These are phyloP conservation scores for Paecilomyces fulvus DNA, from an alignment of 2,329 filamentous ascomycete genomes.

Conservation along the genomic window DNA sequence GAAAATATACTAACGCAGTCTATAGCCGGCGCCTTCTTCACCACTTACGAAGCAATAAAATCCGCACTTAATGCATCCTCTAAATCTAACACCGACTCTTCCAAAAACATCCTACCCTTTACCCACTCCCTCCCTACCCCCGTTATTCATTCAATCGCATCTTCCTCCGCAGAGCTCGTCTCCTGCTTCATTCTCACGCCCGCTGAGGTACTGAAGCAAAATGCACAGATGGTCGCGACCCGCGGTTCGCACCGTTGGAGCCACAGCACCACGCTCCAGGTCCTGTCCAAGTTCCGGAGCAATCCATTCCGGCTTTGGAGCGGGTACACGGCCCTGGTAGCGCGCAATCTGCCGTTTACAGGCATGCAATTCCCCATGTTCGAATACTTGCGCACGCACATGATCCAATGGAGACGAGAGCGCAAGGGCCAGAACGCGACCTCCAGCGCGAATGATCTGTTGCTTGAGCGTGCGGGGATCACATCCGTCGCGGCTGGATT, in stretches of 20 bases:
- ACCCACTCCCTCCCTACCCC: conserved; percentile 52
- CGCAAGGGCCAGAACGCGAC: conserved; percentile 22
- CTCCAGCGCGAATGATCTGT: conserved; percentile 10
- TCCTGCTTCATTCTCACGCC: conserved; percentile 82
- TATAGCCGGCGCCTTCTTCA: conserved; percentile 79
- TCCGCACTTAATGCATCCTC: conserved; percentile 48
- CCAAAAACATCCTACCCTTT: conserved; percentile 11
- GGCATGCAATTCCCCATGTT: conserved; percentile 84
- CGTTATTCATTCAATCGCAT: conserved; percentile 64
- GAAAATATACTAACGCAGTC: not conserved
- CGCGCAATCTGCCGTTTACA: conserved; percentile 78
- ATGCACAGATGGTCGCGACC: conserved; percentile 67
- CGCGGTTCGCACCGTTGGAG: conserved; percentile 8
- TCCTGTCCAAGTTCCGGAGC: conserved; percentile 48
- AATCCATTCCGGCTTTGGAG: conserved; percentile 50
- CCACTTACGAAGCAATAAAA: conserved; percentile 76
- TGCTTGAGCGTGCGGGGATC: conserved; percentile 60
- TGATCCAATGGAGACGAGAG: conserved; percentile 39
- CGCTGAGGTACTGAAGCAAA: conserved; percentile 87
- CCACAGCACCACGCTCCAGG: conserved; percentile 46
- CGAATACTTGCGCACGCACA: conserved; percentile 55
- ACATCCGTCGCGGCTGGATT: conserved; percentile 66
- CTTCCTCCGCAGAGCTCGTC: conserved; percentile 68
- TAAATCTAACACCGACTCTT: conserved; percentile 9
- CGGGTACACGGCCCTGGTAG: conserved; percentile 74